Evolutionary conservation across 2,329 filamentous ascomycete species (phyloP).

Genomic region (Alternaria sp.): DNA sequence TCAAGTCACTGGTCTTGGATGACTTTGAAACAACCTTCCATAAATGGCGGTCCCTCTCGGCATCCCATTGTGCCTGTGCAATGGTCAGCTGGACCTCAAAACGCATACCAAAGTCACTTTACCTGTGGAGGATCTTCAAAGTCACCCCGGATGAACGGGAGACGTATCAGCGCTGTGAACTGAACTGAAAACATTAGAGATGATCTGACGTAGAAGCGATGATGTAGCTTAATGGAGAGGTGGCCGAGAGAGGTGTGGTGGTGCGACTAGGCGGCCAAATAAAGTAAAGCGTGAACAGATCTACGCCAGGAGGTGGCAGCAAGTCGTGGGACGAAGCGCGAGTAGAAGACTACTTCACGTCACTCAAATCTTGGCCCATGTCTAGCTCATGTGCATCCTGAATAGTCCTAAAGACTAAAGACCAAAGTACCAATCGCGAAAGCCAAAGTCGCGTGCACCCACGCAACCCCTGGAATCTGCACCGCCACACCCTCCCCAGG

Average conservation of each 20-base stretch:
- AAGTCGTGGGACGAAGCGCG: not conserved
- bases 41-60: conserved; percentile 82
- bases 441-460: not conserved
- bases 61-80: conserved; percentile 84
- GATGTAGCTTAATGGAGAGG: conserved; percentile 13
- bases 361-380: not conserved
- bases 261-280: conserved; percentile 15
- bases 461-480: not conserved
- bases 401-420: not conserved
- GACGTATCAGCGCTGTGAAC: conserved; percentile 80
- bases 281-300: conserved; percentile 26
- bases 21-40: conserved; percentile 90
- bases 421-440: not conserved
- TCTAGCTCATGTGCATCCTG: not conserved
- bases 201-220: not conserved
- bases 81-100: conserved; percentile 20
- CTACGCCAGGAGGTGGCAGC: conserved; percentile 10
- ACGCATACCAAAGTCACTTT: conserved; percentile 44
- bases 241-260: conserved; percentile 19
- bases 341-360: not conserved
- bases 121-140: conserved; percentile 92
- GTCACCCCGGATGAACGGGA: conserved; percentile 86
- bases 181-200: conserved; percentile 46
- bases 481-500: conserved; percentile 2
- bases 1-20: conserved; percentile 79